Conservation (phyloP, 177 flowering plant genomes). For the Vitis hybrid region DNA sequence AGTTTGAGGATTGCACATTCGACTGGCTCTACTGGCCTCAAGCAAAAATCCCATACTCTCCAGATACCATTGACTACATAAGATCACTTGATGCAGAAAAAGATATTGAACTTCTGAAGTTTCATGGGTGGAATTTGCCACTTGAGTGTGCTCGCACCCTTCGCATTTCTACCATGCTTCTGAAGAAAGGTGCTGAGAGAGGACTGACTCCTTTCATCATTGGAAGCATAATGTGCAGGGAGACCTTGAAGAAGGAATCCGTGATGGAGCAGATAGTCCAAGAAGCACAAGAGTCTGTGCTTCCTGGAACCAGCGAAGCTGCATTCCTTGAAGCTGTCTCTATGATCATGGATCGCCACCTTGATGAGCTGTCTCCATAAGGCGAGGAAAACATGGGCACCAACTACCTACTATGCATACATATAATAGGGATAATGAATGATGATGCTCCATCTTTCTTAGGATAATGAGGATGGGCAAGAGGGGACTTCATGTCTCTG, state of each 20-base stretch:
- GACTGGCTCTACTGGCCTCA: slow-evolving; percentile 85
- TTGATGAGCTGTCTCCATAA: slow-evolving; percentile 28
- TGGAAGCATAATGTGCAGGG: slow-evolving; percentile 74
- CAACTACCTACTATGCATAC: slow-evolving; percentile 11
- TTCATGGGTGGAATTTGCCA: slow-evolving; percentile 62
- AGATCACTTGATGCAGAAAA: slow-evolving; percentile 55
- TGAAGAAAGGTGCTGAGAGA: slow-evolving; percentile 63
- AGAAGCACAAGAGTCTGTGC: slow-evolving; percentile 49
- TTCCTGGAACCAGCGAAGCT: slow-evolving; percentile 47
- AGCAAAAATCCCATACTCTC: slow-evolving; percentile 45
- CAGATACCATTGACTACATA: slow-evolving; percentile 48
- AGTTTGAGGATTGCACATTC: slow-evolving; percentile 77
- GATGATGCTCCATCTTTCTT: too few relatives aligned
- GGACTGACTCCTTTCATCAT: slow-evolving; percentile 59
- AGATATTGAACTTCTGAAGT: slow-evolving; percentile 53
- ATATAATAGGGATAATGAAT: slow-evolving; percentile 1
- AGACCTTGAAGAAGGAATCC: slow-evolving; percentile 51
- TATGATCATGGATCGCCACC: slow-evolving; percentile 45
- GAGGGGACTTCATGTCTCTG: too few relatives aligned
- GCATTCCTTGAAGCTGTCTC: slow-evolving; percentile 47
- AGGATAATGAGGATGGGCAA: too few relatives aligned
- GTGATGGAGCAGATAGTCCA: slow-evolving; percentile 51
- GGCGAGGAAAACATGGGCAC: not conserved
- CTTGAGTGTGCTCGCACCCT: slow-evolving; percentile 44
- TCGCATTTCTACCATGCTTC: slow-evolving; percentile 69